Base-by-base conservation (phyloP, 805 yeast genomes). In the Yarrowia sp. region DNA sequence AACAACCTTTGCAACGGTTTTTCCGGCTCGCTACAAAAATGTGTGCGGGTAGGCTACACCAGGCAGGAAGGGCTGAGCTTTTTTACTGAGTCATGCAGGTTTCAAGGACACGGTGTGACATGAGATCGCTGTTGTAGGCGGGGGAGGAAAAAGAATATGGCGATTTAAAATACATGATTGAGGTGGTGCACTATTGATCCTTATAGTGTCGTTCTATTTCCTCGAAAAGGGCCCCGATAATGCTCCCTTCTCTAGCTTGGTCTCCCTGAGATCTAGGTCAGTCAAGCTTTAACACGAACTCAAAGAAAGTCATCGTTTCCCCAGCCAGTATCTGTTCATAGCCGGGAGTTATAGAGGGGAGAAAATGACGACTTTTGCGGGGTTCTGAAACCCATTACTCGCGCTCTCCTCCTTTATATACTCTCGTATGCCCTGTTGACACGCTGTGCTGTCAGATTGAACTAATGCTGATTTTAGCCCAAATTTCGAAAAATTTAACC, bases 1-100 rank as follows among this genome's bases (percentile, higher is more conserved):
- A 51, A 51, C 58, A 51, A 51, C 58, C 58, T 51, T 51, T 13
- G 18, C 42, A 24, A 16, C 36, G 42, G 58, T 51, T 51, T 51
- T 51, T 51, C 58, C 58, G 58, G 16, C n/a, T 31, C 14, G 22
- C 6, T 3, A 8, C 25, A 12, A 47, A 47, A 21, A 47, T 21
- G 9, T 4, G 5, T 32, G 22, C 56, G 39, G 39, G 56, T 47
- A 47, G 39, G 39, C 39, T 31, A 32, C 39, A n/a, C 21, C 31
- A 5, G 19, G 10, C 55, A 47, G 38, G 29, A 33, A 49, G 29
- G 56, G 22, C 41, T 49, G 31, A 32, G 56, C 56, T n/a, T 21
- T 27, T 47, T 33, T 22, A 47, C 32, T 47, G 55, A 47, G 55
- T 47, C 55, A 47, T 47, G 55, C 55, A 47, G 38, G 38, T 16